These are phyloP conservation scores for Globisporangium cystogenes DNA, from an alignment of 352 stramenopile species.

Conservation along the genomic window DNA sequence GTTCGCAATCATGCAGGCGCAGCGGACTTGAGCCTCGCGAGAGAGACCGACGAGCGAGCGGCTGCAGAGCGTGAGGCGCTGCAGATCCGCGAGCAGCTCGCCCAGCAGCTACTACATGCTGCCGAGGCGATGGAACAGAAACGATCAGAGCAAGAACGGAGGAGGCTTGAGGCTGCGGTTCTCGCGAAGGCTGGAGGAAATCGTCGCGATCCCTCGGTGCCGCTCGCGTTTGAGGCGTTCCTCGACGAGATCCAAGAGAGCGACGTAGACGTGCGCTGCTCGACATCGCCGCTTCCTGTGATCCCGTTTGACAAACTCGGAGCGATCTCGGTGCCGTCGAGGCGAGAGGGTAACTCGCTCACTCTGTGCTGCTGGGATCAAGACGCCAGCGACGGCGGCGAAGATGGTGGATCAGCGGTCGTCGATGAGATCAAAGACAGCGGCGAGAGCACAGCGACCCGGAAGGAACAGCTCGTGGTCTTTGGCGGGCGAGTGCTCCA, in stretches of 20 bases:
- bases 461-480: constrained; percentile 25
- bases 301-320: constrained; percentile 29
- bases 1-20: not conserved
- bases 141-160: not conserved
- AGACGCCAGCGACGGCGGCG: not conserved
- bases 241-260: constrained; percentile 23
- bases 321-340: constrained; percentile 39
- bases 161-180: constrained; percentile 5
- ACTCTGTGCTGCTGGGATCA: constrained; percentile 32
- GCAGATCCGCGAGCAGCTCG: constrained; percentile 6
- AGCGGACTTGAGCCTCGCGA: too few species aligned
- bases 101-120: constrained; percentile 13
- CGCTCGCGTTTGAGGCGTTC: constrained; percentile 23
- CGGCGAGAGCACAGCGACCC: not conserved
- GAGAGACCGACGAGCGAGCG: not conserved
- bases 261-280: constrained; percentile 23
- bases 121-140: not conserved
- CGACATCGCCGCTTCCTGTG: constrained; percentile 4
- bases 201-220: constrained; percentile 2
- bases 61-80: not conserved
- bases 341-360: constrained; percentile 56
- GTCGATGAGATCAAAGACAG: not conserved
- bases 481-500: constrained; percentile 52
- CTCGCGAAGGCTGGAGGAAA: constrained; percentile 2
- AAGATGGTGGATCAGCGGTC: too few species aligned